phyloP scores from a whole-genome alignment of 441 rosid genomes.

The Adansonia rubrostipa region DNA sequence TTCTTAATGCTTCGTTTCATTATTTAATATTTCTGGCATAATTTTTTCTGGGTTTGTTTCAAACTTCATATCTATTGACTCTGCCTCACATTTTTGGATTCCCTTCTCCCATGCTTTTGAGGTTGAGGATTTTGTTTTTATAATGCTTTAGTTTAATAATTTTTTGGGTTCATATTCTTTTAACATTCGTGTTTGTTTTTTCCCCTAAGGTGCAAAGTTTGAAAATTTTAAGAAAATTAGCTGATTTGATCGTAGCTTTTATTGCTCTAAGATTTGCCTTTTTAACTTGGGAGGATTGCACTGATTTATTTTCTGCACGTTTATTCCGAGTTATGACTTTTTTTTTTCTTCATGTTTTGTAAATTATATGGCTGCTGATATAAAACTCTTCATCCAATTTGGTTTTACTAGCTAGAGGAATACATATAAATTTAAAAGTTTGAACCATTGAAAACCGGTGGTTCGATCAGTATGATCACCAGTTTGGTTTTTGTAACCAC shows the following conservation, averaged over 20 bases:
- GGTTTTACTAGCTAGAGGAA: neutral
- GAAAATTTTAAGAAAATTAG: neutral
- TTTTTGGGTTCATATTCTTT: neutral
- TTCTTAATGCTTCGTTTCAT: neutral
- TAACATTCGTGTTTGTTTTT: neutral
- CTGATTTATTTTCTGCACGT: neutral
- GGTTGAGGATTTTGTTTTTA: neutral
- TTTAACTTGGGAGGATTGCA: neutral
- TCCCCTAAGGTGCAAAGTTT: neutral
- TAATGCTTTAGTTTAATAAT: too few species aligned
- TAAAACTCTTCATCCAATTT: neutral
- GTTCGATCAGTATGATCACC: too few species aligned
- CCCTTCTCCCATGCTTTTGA: conserved; percentile 6
- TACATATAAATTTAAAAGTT: neutral
- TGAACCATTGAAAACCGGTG: neutral
- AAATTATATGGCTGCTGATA: neutral
- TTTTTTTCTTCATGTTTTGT: neutral
- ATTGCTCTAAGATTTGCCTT: conserved; percentile 7
- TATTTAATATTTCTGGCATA: conserved; percentile 13
- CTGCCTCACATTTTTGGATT: conserved; percentile 20
- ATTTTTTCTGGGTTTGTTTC: conserved; percentile 11
- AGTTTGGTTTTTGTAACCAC: too few species aligned
- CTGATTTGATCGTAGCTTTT: neutral
- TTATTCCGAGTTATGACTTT: neutral
- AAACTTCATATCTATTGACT: neutral